phyloP scores from a whole-genome alignment of 768 basidiomycete genomes.

The Suillus brevipes region DNA sequence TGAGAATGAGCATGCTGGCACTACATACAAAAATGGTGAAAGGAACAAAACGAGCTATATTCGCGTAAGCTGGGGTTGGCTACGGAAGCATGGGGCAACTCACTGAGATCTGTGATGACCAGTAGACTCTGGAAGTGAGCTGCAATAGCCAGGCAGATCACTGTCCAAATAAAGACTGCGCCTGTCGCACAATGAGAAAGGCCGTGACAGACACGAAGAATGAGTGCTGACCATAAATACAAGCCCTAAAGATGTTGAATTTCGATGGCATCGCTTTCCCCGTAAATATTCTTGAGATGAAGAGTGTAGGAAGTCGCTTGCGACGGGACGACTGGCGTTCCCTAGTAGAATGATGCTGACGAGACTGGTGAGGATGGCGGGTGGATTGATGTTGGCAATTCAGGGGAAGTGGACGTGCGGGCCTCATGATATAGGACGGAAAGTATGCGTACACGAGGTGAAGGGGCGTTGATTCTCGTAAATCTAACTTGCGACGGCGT shows the following conservation, averaged over 20 bases:
- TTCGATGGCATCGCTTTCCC: constrained; percentile 59
- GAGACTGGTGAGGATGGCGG: constrained; percentile 20
- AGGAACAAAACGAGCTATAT: constrained; percentile 79
- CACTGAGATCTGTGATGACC: constrained; percentile 79
- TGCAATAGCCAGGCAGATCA: constrained; percentile 79
- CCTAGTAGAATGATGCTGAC: constrained; percentile 19
- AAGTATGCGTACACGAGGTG: constrained; percentile 30
- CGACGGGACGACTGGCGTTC: constrained; percentile 34
- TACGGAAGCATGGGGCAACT: constrained; percentile 25
- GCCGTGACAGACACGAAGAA: constrained; percentile 3
- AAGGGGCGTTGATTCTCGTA: constrained; percentile 21
- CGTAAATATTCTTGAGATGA: constrained; percentile 32
- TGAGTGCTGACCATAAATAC: constrained; percentile 59
- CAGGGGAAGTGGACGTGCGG: constrained; percentile 24
- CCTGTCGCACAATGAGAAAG: constrained; percentile 38
- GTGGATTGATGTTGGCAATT: constrained; percentile 28
- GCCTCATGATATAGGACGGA: constrained; percentile 29
- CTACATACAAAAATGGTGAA: constrained; percentile 81
- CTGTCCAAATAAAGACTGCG: constrained; percentile 68
- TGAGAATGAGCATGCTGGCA: constrained; percentile 66
- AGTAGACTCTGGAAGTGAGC: constrained; percentile 74
- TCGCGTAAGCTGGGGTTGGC: constrained; percentile 4
- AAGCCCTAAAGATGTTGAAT: constrained; percentile 68
- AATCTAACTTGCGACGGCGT: constrained; percentile 27
- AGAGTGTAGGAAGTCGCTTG: constrained; percentile 34